Evolutionary conservation across 1,139 yeast genomes (phyloP), one percentile per base, ranked within the genome.

Genomic region (Magnusiomyces sp.): DNA sequence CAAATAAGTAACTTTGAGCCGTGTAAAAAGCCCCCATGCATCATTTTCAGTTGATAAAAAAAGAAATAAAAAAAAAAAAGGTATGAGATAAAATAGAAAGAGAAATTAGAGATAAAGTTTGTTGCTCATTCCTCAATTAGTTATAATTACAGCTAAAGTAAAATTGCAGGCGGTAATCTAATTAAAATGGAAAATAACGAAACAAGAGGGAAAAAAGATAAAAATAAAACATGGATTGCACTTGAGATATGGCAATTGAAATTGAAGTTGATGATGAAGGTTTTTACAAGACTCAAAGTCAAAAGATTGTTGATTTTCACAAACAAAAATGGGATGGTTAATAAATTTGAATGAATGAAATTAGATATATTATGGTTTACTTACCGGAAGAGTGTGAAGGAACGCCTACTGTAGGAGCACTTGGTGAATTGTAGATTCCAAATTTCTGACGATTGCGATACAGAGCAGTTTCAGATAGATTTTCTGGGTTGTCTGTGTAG

Each of bases 391-490:
- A 60, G 27, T 55, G 48, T 31, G 58, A 59, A 34, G 69, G 76
- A 50, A 86, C 92, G 13, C 97, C 96, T 2, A 85, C 75, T 14
- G 76, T 68, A 4, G 81, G 79, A 48, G 72, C 73, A 11, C 86
- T 81, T 1, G 96, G 96, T 50, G 80, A 73, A 56, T 77, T 75
- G 67, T 74, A 87, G 48, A 81, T 73, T 40, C 95, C 95, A 61
- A 82, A 83, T 61, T 78, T 84, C 62, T 83, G 69, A 61, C 83
- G 83, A 56, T 88, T 90, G 58, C 81, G 83, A 69, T 86, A 87
- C 50, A 81, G 67, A 2, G 95, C 95, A 6, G 55, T 49, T 9
- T 49, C 51, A 9, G 55, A 52, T 16, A 52, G 51, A n/a, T 43
- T 46, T 16, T 49, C 49, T 17, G 47, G 50, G n/a, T 47, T 38